Percentiles rank a stretch among this genome's conserved stretches.
Evolutionary conservation across 164 flowering plant species (phyloP).

Genomic region (Berberis vulgaris): DNA sequence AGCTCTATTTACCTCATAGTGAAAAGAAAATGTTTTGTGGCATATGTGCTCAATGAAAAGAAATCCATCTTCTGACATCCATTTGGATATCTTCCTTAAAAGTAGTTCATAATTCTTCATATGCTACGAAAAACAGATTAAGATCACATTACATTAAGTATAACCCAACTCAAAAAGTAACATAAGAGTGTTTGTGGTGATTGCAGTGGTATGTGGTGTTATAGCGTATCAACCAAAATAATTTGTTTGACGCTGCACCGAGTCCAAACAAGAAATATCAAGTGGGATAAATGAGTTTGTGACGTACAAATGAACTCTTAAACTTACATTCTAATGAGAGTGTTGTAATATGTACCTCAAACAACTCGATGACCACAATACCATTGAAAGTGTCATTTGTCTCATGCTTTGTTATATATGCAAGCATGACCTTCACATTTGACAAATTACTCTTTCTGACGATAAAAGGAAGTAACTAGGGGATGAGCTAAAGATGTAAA

Average conservation of each 20-base stretch:
- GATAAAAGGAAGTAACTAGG: not conserved
- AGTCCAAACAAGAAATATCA: too few relatives aligned
- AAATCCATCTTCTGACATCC: constrained; percentile 13
- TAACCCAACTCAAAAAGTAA: not conserved
- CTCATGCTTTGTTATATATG: constrained; percentile 2
- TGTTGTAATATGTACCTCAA: constrained; percentile 3
- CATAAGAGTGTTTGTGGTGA: too few relatives aligned
- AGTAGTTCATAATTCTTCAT: constrained; percentile 12
- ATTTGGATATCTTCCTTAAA: constrained; percentile 9
- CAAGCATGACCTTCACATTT: constrained; percentile 6
- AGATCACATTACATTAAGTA: not conserved
- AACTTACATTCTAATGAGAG: not conserved
- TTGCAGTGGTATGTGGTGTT: too few relatives aligned
- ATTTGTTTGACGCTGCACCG: too few relatives aligned
- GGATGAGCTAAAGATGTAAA: not conserved
- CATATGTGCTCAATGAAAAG: constrained; percentile 12
- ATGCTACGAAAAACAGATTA: constrained; percentile 2
- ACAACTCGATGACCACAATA: constrained; percentile 3
- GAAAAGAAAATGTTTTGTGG: constrained; percentile 11
- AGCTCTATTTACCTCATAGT: constrained; percentile 3
- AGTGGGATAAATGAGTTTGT: too few relatives aligned
- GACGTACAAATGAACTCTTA: too few relatives aligned
- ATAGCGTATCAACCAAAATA: too few relatives aligned
- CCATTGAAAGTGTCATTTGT: constrained; percentile 4
- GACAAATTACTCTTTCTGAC: constrained; percentile 2